phyloP scores from a whole-genome alignment of 441 rosid genomes.

The Adansonia madagascariensis region DNA sequence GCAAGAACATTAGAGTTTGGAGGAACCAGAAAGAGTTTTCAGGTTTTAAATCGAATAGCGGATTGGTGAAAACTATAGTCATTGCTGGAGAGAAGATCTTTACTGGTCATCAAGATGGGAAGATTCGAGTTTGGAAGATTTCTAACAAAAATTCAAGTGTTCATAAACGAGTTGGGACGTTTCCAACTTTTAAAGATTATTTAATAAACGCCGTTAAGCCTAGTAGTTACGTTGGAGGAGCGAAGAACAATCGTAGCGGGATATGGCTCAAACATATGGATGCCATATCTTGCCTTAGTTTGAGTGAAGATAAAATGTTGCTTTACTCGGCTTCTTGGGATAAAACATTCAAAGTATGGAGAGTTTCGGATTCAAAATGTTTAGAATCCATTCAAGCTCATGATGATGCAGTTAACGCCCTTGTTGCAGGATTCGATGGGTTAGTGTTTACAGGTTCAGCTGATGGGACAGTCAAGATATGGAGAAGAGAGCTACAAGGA shows the following conservation, averaged over 20 bases:
- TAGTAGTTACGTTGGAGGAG: conserved; percentile 59
- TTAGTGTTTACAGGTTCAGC: conserved; percentile 89
- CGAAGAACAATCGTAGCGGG: conserved; percentile 44
- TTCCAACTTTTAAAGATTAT: conserved; percentile 66
- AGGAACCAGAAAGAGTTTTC: conserved; percentile 72
- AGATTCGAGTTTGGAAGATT: conserved; percentile 75
- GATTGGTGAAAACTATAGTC: conserved; percentile 77
- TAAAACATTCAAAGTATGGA: conserved; percentile 84
- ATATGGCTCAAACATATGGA: conserved; percentile 70
- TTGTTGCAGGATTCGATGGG: conserved; percentile 74
- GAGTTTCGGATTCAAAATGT: conserved; percentile 65
- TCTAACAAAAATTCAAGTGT: conserved; percentile 46
- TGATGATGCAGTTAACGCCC: conserved; percentile 78
- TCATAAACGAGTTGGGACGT: conserved; percentile 64
- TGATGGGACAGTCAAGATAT: conserved; percentile 82
- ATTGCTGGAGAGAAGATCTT: conserved; percentile 66
- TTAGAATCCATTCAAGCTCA: conserved; percentile 76
- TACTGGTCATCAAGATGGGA: conserved; percentile 91
- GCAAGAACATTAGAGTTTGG: conserved; percentile 92
- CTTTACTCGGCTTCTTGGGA: conserved; percentile 90
- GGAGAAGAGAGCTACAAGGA: conserved; percentile 86
- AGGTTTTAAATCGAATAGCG: conserved; percentile 75
- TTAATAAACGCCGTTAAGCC: conserved; percentile 61
- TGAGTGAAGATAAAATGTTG: conserved; percentile 63
- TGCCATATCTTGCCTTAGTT: conserved; percentile 74